Evolutionary conservation across 2,329 filamentous ascomycete species (phyloP), one percentile per base, ranked within the genome.

Genomic region (Aspergillus amoenus): DNA sequence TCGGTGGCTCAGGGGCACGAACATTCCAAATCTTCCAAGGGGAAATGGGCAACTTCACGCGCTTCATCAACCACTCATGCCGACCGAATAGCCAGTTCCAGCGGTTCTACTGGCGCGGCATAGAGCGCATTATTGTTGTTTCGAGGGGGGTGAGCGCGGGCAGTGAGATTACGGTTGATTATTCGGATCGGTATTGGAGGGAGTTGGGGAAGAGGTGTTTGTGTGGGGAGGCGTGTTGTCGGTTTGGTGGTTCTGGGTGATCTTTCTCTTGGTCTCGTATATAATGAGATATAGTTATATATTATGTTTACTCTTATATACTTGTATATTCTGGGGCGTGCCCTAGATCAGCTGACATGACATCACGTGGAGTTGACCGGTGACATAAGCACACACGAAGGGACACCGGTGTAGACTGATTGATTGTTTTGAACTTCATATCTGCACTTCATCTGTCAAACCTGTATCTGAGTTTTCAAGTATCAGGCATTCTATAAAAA

Each of bases 41-140:
- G 0, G 24, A 69, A 70, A 53, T 76, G 79, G 66, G 83, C 3
- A 85, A 85, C 63, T 84, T 81, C 61, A 85, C 82, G 2, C 74
- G 82, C 1, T 85, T 86, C 62, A 79, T 84, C 41, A 85, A 85
- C 44, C 79, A 85, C 63, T 84, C 81, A 44, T 85, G 82, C 66
- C 78, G 79, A 15, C 79, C 82, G 2, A 85, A 85, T 60, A 78
- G 79, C 52, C 82, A 84, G 64, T 84, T 82, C 45, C 78, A 84
- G 61, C 76, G 77, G 9, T 85, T 85, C 64, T 75, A 76, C n/a
- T 85, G 83, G 82, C 64, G 82, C 17, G 80, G 82, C 21, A 78
- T 76, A 4, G 81, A 85, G 68, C 73, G 81, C 12, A 79, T 84
- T 12, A 72, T 85, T 18, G 71, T 85, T 4, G 82, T 85, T 5